Percentiles rank a stretch among this genome's conserved stretches.
phyloP scores from a whole-genome alignment of 768 basidiomycete genomes.

The Russula sp. region DNA sequence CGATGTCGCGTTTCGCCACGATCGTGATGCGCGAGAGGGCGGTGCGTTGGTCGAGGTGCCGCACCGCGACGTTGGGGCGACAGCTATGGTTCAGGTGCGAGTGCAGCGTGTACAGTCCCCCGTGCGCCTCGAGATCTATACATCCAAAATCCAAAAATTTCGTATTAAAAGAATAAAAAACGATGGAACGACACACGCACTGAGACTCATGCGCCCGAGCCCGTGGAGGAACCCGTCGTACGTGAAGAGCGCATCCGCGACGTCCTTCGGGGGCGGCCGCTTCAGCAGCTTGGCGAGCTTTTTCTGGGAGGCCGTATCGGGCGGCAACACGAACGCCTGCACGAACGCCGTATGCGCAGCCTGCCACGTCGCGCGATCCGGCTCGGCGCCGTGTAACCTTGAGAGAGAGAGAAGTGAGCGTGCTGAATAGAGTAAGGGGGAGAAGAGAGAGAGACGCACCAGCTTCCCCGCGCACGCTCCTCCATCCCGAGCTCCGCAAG shows the following conservation, averaged over 20 bases:
- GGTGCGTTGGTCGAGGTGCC: slow-evolving; percentile 64
- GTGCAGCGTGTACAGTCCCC: slow-evolving; percentile 80
- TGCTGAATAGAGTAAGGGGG: slow-evolving; percentile 4
- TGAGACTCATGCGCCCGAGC: slow-evolving; percentile 74
- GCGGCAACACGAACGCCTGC: slow-evolving; percentile 58
- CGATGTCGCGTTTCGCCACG: slow-evolving; percentile 59
- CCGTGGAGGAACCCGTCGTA: slow-evolving; percentile 72
- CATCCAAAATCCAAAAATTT: no score
- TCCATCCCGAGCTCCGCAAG: slow-evolving; percentile 77
- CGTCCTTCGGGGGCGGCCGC: slow-evolving; percentile 39
- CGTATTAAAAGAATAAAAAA: neutral
- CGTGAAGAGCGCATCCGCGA: slow-evolving; percentile 58
- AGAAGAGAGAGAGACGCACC: slow-evolving; percentile 30
- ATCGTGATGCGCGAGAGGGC: slow-evolving; percentile 71
- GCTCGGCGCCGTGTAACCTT: slow-evolving; percentile 41
- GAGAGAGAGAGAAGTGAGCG: no score
- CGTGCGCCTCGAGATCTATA: slow-evolving; percentile 76
- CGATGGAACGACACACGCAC: slow-evolving; percentile 37
- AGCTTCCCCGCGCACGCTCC: slow-evolving; percentile 46
- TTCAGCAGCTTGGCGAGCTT: slow-evolving; percentile 54
- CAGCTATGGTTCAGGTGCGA: slow-evolving; percentile 88
- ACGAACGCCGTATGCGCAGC: slow-evolving; percentile 53
- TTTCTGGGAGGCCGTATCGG: slow-evolving; percentile 44
- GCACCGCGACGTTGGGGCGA: slow-evolving; percentile 69
- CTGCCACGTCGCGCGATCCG: slow-evolving; percentile 63